Evolutionary conservation across 2,329 filamentous ascomycete species (phyloP), one percentile per base, ranked within the genome.

Genomic region (Fusarium brachygibbosum): DNA sequence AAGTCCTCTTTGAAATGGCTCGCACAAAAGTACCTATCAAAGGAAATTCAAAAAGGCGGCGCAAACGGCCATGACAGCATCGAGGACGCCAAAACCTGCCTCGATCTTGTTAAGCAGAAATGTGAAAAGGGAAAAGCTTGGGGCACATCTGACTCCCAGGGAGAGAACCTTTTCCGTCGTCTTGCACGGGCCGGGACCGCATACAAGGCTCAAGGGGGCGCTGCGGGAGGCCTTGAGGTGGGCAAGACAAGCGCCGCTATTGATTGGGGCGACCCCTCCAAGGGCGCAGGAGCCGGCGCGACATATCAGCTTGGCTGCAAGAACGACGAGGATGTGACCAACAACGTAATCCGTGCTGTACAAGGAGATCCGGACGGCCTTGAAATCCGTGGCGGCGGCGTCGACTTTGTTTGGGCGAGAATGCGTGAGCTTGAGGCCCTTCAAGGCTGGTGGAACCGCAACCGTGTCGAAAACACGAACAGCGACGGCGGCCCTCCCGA

Each of bases 51-150:
- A 77, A 93, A 92, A 74, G 90, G 89, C 42, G 91, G 91, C 51
- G 84, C 85, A 17, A 77, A 77, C 17, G 96, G 96, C 17, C 96
- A 99, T 77, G 91, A 98, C 83, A 96, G 93, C 61, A 87, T 97
- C 67, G 96, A 99, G 79, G 96, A 99, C 78, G 94, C 96, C 16
- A 90, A 87, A 69, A 94, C 96, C 4, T 97, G 94, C 69, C 89
- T 99, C 16, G 94, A 98, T 74, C 90, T 99, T 3, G 89, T 98
- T 48, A 97, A 96, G 79, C 91, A 95, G 76, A 99, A 99, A 79
- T 98, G 95, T 78, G 94, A 98, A 78, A 96, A 93, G 80, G 96
- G 96, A 40, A 92, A 92, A 69, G 81, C 84, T 25, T 99, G 94
- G 93, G 96, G 93, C 35, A 91, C 91, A 0, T 88, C 88, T 50